Evolutionary conservation across 2,329 filamentous ascomycete genomes (phyloP), one percentile per base, ranked within the genome.

Genomic region (Colletotrichum navitas): DNA sequence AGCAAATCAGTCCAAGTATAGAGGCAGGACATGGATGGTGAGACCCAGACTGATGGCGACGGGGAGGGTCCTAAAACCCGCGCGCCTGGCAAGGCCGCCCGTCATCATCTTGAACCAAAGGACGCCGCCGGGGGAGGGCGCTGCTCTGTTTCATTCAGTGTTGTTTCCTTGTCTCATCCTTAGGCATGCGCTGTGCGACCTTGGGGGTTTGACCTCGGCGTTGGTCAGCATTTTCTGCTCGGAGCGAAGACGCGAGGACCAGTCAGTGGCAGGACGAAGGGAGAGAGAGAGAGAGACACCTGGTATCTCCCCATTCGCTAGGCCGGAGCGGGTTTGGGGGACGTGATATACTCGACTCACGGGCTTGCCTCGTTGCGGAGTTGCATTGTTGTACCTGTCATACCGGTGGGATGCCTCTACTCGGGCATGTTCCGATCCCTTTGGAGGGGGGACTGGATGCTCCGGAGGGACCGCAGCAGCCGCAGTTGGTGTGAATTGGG

Each of bases 371-470:
- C 4, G 3, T 43, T 43, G 5, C 16, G 41, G 18, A 18, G 21
- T 61, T 21, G 29, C 3, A 21, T 61, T 10, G 10, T 41, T 14
- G 14, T 41, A 5, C 12, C 39, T 14, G 39, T 41, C 39, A 41
- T 41, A 16, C 12, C 39, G 39, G 36, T 39, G 36, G 36, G 36
- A 11, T 36, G 10, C 8, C 2, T 36, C 8, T 3, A 71, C 68
- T 71, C 68, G 68, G 68, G 3, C 68, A 71, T 71, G 58, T 68
- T 71, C 68, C 68, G 68, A 47, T 6, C 16, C 32, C n/a, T 36
- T n/a, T 6, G 29, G 11, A 29, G 11, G 18, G 21, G 29, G 32
- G 16, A 36, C 24, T n/a, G 66, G 41, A 18, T 43, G 39, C n/a
- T 21, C 29, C 39, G 56, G 52, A 34, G 56, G 11, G 21, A 36